A percentile compares a stretch with the other conserved stretches of the same genome.
Conservation (phyloP, 1,284 basidiomycete species). For the Flammula alnicola region DNA sequence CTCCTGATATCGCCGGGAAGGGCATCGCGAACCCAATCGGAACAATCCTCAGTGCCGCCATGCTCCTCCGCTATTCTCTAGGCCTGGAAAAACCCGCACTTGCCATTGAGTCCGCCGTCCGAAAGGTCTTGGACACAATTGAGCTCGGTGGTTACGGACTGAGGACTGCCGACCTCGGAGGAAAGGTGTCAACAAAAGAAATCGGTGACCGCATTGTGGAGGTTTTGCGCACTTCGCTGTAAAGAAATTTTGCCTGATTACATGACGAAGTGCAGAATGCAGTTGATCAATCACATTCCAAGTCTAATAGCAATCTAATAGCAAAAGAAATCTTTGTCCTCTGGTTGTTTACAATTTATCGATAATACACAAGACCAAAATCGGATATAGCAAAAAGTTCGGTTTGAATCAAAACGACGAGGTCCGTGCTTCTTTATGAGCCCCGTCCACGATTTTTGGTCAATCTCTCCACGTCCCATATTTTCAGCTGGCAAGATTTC, state of each 20-base stretch:
- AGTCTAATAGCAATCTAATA: no score
- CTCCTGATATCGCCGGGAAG: constrained; percentile 94
- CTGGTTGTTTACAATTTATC: background rate
- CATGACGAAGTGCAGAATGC: no score
- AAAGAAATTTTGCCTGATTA: no score
- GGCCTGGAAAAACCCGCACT: constrained; percentile 84
- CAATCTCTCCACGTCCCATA: background rate
- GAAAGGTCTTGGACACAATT: constrained; percentile 83
- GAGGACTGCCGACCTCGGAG: constrained; percentile 90
- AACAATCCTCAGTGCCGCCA: constrained; percentile 94
- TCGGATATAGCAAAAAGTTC: background rate
- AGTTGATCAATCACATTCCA: no score
- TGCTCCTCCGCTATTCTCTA: constrained; percentile 95
- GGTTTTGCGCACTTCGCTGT: constrained; percentile 71
- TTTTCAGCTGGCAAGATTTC: no score
- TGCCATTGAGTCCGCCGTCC: constrained; percentile 88
- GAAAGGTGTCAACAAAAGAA: constrained; percentile 74
- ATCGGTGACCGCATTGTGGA: constrained; percentile 88
- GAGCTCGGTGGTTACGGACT: constrained; percentile 78
- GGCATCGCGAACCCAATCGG: constrained; percentile 98
- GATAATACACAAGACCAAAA: background rate
- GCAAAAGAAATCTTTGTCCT: no score
- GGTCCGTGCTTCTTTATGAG: background rate
- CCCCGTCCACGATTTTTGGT: background rate
- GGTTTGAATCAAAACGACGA: background rate